A percentile compares a stretch with the other conserved stretches of the same genome.
These are phyloP conservation scores for Tubosaeta brunneosetosa DNA, from an alignment of 768 basidiomycete species.

Conservation along the genomic window DNA sequence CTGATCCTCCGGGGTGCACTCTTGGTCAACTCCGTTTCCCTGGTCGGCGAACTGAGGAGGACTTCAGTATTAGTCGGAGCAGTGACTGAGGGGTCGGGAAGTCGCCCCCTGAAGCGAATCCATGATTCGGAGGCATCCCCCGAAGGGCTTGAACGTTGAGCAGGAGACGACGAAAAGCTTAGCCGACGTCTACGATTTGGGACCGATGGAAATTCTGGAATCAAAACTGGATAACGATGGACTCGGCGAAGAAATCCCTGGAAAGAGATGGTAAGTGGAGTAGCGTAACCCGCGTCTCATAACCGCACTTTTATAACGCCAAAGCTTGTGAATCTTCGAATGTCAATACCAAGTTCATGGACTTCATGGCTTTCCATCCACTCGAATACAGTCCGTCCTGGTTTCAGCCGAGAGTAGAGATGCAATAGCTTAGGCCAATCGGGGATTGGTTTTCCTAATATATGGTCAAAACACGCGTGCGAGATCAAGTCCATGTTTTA, in stretches of 20 bases:
- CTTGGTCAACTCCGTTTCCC: constrained; percentile 32
- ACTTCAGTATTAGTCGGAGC: constrained; percentile 17
- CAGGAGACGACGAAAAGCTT: constrained; percentile 25
- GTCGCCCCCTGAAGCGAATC: constrained; percentile 19
- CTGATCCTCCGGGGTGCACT: constrained; percentile 47
- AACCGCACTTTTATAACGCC: constrained; percentile 87
- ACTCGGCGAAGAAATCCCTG: constrained; percentile 90
- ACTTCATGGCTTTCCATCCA: constrained; percentile 84
- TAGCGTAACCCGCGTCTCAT: background rate
- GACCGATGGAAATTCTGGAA: constrained; percentile 34
- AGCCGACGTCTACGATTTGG: constrained; percentile 26
- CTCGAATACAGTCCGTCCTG: constrained; percentile 76
- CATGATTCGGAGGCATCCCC: constrained; percentile 12
- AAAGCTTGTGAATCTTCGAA: constrained; percentile 92
- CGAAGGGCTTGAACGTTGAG: constrained; percentile 7
- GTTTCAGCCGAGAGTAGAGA: constrained; percentile 81
- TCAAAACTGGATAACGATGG: constrained; percentile 85
- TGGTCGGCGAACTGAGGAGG: constrained; percentile 23
- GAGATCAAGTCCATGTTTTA: constrained; percentile 16
- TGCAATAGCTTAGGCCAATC: constrained; percentile 86
- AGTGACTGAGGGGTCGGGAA: constrained; percentile 19
- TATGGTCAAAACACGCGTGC: constrained; percentile 1
- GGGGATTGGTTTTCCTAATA: constrained; percentile 52
- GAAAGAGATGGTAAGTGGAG: background rate
- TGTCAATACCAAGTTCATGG: constrained; percentile 73